These are phyloP conservation scores for Retiboletus flavoniger DNA, from an alignment of 1,284 basidiomycete genomes.

Conservation along the genomic window DNA sequence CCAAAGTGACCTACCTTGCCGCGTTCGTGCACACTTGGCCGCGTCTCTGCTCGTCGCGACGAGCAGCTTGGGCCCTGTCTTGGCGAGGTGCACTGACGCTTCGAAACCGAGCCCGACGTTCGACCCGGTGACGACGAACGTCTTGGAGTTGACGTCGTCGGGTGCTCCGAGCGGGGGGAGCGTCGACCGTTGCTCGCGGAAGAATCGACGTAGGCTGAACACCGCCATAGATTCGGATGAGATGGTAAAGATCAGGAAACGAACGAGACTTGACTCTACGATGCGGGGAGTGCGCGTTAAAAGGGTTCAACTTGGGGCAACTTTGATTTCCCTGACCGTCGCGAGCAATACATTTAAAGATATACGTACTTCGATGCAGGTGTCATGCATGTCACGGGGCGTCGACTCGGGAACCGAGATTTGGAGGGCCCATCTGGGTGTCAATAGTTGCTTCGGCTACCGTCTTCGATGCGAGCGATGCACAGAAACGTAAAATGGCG, in stretches of 20 bases:
- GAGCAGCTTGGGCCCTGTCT: constrained; percentile 21
- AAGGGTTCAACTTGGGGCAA: neutral
- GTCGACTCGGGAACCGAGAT: neutral
- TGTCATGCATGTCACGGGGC: neutral
- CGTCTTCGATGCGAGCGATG: neutral
- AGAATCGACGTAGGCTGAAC: constrained; percentile 10
- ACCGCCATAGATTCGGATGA: neutral
- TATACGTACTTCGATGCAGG: neutral
- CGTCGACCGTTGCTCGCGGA: constrained; percentile 13
- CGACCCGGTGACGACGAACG: constrained; percentile 26
- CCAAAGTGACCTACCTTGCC: constrained; percentile 21
- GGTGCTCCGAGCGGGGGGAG: constrained; percentile 7
- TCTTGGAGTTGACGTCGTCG: constrained; percentile 21
- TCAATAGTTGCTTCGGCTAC: neutral
- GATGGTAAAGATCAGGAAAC: neutral
- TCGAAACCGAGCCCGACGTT: constrained; percentile 32
- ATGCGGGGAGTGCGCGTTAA: too few relatives aligned
- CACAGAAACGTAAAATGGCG: neutral
- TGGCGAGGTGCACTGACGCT: constrained; percentile 23
- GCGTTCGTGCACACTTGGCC: constrained; percentile 19
- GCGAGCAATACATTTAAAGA: neutral
- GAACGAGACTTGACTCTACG: neutral
- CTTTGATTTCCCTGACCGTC: neutral
- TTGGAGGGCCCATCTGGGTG: neutral
- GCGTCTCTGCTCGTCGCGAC: constrained; percentile 25